Base-by-base conservation (phyloP, 176 grass and related monocot species). In the Phragmites australis region DNA sequence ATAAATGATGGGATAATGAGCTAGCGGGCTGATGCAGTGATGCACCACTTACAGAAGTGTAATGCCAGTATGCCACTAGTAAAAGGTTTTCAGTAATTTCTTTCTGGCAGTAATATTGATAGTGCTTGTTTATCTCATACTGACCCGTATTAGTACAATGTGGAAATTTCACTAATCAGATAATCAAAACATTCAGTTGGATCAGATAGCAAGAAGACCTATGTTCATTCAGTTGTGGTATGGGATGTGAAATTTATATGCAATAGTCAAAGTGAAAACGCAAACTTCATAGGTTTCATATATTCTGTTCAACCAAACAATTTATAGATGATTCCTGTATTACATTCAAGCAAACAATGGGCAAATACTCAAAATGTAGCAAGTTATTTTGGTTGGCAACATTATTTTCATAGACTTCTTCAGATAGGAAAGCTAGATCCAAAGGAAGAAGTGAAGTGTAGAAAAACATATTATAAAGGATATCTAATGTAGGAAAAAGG, bases 401-500 rank as follows among this genome's bases (percentile, higher is more conserved):
- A 34, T 22, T 40, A 74, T 42, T 34, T 81, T 60, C 66, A 70
- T 27, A 59, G 6, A 48, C 56, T 34, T 48, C 34, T 15, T 29
- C 8, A 41, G 32, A 54, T 19, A 56, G 7, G 16, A 68, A 57
- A 30, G 51, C 50, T 69, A 69, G 19, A 67, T 17, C 31, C 48
- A 59, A 25, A 79, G 16, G 23, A 69, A 80, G 41, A 14, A 65
- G 34, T 54, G 49, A 45, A 74, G 77, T 57, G 17, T 68, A 53
- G 27, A 53, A 82, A 23, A 87, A 47, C 49, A 76, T 67, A 32
- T 43, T 78, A 29, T 29, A 50, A 21, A 56, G 55, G 29, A 86
- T n/a, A 72, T 83, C 67, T 74, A 68, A 67, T 65, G 51, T 65
- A 88, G 13, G 51, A 70, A 48, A 65, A 72, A 76, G 52, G 32